Conservation (phyloP, 1,284 basidiomycete species). For the Fomitopsis pinicola region DNA sequence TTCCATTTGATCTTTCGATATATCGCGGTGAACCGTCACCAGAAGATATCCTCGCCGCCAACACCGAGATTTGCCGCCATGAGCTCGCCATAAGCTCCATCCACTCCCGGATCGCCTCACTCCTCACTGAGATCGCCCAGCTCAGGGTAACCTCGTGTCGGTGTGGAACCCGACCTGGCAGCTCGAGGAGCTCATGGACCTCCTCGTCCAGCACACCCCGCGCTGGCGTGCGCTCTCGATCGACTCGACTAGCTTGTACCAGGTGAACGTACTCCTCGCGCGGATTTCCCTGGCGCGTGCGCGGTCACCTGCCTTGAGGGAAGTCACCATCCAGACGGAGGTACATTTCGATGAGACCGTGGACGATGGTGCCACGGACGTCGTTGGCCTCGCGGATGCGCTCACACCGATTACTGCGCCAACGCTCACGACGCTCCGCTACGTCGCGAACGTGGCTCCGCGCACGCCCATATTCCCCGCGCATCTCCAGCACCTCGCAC, state of each 20-base stretch:
- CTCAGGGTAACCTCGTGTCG: constrained; percentile 40
- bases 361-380: constrained; percentile 8
- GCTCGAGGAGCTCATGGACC: constrained; percentile 31
- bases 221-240: constrained; percentile 45
- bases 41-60: constrained; percentile 27
- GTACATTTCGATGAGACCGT: constrained; percentile 14
- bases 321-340: constrained; percentile 17
- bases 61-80: constrained; percentile 34
- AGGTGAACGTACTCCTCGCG: constrained; percentile 37
- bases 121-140: constrained; percentile 36
- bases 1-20: neutral
- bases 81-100: constrained; percentile 36
- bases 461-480: constrained; percentile 28
- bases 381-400: constrained; percentile 22
- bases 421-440: constrained; percentile 28
- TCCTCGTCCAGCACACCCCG: constrained; percentile 34
- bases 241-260: constrained; percentile 31
- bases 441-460: constrained; percentile 35
- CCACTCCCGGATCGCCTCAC: constrained; percentile 38
- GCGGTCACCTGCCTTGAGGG: constrained; percentile 17
- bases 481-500: constrained; percentile 33
- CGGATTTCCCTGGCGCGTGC: constrained; percentile 21
- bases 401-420: constrained; percentile 30
- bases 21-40: constrained; percentile 18
- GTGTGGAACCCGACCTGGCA: constrained; percentile 16